Percentiles rank a stretch among this genome's conserved stretches.
Conservation (phyloP, 1,284 basidiomycete genomes). For the Sanghuangporus baumii region DNA sequence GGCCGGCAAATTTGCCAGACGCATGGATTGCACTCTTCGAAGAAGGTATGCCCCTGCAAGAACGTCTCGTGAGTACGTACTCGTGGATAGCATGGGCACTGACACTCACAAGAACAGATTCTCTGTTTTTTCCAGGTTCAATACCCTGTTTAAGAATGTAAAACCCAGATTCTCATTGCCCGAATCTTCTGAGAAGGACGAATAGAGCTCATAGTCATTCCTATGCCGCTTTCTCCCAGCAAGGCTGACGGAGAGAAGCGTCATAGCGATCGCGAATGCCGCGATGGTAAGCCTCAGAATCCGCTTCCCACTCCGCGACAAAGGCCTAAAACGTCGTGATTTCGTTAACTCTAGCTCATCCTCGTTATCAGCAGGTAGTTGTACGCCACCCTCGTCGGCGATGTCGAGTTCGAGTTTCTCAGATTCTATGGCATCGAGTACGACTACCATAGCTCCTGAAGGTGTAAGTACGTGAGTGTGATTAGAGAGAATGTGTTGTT, state of each 20-base stretch:
- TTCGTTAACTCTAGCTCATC: not conserved
- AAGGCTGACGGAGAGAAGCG: not conserved
- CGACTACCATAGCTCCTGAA: conserved; percentile 13
- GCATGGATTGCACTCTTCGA: conserved; percentile 47
- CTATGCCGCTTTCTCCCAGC: not conserved
- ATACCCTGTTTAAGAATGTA: not conserved
- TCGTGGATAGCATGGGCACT: not conserved
- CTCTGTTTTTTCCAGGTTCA: conserved; percentile 16
- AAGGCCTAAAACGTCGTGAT: not conserved
- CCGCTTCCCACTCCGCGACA: conserved; percentile 6
- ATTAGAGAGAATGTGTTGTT: not conserved
- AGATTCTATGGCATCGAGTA: conserved; percentile 16
- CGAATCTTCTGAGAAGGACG: not conserved
- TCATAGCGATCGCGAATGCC: not conserved
- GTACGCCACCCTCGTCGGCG: not conserved
- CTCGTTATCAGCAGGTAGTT: not conserved
- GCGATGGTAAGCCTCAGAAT: not conserved
- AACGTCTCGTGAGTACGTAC: not conserved
- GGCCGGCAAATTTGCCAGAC: conserved; percentile 55
- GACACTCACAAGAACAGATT: conserved; percentile 22
- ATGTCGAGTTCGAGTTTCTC: not conserved
- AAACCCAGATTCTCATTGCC: not conserved
- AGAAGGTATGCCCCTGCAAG: conserved; percentile 51
- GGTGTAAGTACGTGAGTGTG: not conserved
- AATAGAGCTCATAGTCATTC: not conserved